Base-by-base conservation (phyloP, 768 basidiomycete genomes). In the Leucosporidium scottii region DNA sequence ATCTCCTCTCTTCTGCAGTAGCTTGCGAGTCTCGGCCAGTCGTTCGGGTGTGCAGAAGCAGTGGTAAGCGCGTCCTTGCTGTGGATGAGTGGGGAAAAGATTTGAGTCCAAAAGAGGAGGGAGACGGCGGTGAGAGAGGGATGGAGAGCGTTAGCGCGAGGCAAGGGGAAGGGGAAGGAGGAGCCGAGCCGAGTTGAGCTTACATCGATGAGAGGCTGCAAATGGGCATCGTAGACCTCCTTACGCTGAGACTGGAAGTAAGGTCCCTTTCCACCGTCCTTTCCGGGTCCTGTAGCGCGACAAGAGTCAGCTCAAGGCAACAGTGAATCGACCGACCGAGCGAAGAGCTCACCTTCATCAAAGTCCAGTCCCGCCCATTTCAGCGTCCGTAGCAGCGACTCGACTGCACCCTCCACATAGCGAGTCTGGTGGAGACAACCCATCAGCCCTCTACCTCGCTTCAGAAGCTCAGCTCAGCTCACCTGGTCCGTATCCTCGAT, bases 401-500 rank as follows among this genome's bases (percentile, higher is more conserved):
- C 89, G 3, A 94, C 87, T 20, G 92, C 87, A 2, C 88, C 90
- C 13, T 88, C 86, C 3, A 94, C 90, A 67, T 83, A 82, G 62
- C 93, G 83, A 1, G 85, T 84, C 93, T 98, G 76, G 36, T 30
- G 5, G 17, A 5, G 5, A 49, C 20, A 7, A 18, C 72, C 7
- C 68, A 68, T 25, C 30, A 61, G 50, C 21, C 20, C 9, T 17
- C 7, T 47, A 20, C 7, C 17, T 70, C 5, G 66, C 68, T 20
- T 6, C 39, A 44, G 39, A 44, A 17, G 39, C 34, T 44, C 3
- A 3, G 18, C 18, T 23, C 12, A 56, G 64, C 86, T 72, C 72
- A 93, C 94, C 70, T 86, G 81, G 77, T 99, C 96, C 0, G 96
- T 99, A 77, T 98, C 96, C 78, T 98, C 94, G 50, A 98, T 86